Evolutionary conservation across 208 protist species (phyloP), one percentile per base, ranked within the genome.

Genomic region (Phytomonas sp.): DNA sequence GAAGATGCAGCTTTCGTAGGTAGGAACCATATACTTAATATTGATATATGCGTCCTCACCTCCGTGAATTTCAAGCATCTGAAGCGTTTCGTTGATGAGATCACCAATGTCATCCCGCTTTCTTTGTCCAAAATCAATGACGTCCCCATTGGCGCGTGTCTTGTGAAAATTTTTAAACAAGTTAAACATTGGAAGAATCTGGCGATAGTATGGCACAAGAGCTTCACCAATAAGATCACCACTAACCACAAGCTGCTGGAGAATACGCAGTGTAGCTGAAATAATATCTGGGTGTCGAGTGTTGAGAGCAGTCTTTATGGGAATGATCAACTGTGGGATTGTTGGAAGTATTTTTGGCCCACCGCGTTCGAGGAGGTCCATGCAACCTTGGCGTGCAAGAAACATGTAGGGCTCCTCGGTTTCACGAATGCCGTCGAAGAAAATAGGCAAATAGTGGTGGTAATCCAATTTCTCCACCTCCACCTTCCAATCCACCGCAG

Each of bases 401-500:
- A 99, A 99, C 81, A 90, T 91, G 83, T 99, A 99, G 33, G 98
- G 98, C 76, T 99, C 97, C 73, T 98, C 89, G 33, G 95, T 98
- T 76, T 99, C 98, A 43, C 98, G 87, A 33, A 99, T 93, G 15
- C 98, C 98, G 76, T 99, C 98, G 81, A 99, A 99, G 77, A 99
- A 99, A 70, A 99, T 98, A 60, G 98, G 98, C 33, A 99, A 91
- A 80, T 99, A 99, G 84, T 99, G 98, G 76, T 99, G 97, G 78
- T 98, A 99, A 80, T 99, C 98, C 8, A 99, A 87, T 79, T 98
- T 96, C 72, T 99, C 97, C 36, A 99, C 94, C 63, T 98, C 93
- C 70, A 99, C 96, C 81, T 99, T 99, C 98, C 98, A 99, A 51
- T 97, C 85, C 62, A 96, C 78, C n/a, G 78, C 76, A 9, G 85